These are phyloP conservation scores for Platanthera guangdongensis DNA, from an alignment of 106 monocot species.

Conservation along the genomic window DNA sequence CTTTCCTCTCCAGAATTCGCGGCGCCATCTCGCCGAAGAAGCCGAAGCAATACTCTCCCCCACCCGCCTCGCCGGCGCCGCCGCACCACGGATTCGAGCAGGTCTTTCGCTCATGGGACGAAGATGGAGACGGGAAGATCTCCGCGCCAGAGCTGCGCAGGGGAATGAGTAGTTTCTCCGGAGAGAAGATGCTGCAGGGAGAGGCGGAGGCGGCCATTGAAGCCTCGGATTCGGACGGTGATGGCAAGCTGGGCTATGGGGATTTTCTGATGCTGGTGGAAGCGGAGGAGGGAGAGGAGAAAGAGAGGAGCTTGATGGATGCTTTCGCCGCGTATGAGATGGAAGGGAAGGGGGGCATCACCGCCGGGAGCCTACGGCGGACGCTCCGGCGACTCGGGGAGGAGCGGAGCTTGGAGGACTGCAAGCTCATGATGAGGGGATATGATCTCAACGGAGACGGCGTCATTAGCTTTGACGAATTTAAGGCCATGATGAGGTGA, in stretches of 20 bases:
- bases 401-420: constrained; percentile 16
- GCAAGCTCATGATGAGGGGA: constrained; percentile 20
- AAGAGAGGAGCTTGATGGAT: constrained; percentile 14
- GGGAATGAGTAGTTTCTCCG: constrained; percentile 12
- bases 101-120: constrained; percentile 29
- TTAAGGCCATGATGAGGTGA: constrained; percentile 23
- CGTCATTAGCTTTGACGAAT: constrained; percentile 25
- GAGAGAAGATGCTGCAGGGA: constrained; percentile 19
- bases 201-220: constrained; percentile 27
- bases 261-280: constrained; percentile 34
- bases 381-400: constrained; percentile 18
- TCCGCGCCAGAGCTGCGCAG: constrained; percentile 33
- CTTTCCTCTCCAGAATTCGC: neutral
- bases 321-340: constrained; percentile 27
- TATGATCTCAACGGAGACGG: constrained; percentile 35
- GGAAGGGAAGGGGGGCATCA: constrained; percentile 19
- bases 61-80: neutral
- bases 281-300: constrained; percentile 29
- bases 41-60: neutral
- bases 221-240: constrained; percentile 37
- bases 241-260: constrained; percentile 30
- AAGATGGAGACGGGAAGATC: constrained; percentile 43
- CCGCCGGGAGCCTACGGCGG: constrained; percentile 17
- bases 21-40: neutral
- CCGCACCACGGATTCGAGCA: neutral